phyloP scores from a whole-genome alignment of 208 protist genomes.

The Leishmania arabica region DNA sequence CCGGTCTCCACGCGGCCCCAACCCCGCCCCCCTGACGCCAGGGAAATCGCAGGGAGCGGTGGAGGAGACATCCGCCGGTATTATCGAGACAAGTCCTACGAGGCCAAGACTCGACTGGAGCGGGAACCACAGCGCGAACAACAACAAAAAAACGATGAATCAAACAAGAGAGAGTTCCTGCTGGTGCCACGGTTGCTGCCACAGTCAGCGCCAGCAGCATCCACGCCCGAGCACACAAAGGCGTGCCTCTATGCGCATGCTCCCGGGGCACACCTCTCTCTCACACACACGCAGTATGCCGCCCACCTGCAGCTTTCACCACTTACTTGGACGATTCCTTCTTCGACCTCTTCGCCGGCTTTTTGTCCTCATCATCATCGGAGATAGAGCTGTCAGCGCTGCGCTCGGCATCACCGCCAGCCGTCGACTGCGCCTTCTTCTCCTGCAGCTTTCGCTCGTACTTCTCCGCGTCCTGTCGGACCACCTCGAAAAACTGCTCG shows the following conservation, averaged over 20 bases:
- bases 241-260: neutral
- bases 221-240: neutral
- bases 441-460: slow-evolving; percentile 74
- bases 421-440: slow-evolving; percentile 34
- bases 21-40: neutral
- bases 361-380: slow-evolving; percentile 25
- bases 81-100: neutral
- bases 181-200: too few relatives aligned
- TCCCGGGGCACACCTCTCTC: neutral
- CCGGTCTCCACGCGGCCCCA: too few relatives aligned
- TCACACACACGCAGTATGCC: neutral
- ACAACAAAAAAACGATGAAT: neutral
- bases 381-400: slow-evolving; percentile 26
- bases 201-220: neutral
- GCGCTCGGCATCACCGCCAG: slow-evolving; percentile 23
- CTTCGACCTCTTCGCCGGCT: slow-evolving; percentile 21
- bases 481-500: slow-evolving; percentile 83
- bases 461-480: slow-evolving; percentile 68
- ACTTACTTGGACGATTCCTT: slow-evolving; percentile 7
- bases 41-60: neutral
- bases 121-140: too few relatives aligned
- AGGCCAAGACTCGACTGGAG: neutral
- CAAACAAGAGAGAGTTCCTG: neutral
- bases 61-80: neutral
- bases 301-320: neutral